These are phyloP conservation scores for Blastobotrys terrestris DNA, from an alignment of 805 yeast species.

Conservation along the genomic window DNA sequence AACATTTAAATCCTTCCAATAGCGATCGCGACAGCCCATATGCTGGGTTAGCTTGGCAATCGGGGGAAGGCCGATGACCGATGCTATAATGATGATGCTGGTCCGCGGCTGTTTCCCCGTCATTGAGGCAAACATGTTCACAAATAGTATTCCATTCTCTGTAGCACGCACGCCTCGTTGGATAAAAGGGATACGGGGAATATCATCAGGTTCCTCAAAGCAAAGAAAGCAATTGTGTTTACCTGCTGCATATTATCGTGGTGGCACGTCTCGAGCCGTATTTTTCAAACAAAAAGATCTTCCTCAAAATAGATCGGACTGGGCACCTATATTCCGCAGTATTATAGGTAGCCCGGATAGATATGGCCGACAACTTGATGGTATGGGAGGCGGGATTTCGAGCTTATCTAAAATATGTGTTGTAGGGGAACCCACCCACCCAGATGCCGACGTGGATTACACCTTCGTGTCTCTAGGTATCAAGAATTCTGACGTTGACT, in stretches of 20 bases:
- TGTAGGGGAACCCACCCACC: conserved; percentile 2
- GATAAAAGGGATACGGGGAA: background rate
- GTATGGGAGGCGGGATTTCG: conserved; percentile 11
- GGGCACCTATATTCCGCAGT: background rate
- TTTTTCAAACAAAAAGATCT: background rate
- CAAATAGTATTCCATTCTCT: too few species aligned
- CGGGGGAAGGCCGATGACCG: too few species aligned
- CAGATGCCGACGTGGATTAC: conserved; percentile 11
- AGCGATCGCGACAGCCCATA: too few species aligned
- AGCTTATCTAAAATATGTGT: conserved; percentile 12
- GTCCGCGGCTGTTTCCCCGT: too few species aligned
- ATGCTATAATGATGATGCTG: too few species aligned
- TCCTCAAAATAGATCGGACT: background rate
- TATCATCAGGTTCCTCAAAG: background rate
- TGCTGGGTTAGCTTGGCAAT: too few species aligned
- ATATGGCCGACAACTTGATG: conserved; percentile 10
- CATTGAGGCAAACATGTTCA: too few species aligned
- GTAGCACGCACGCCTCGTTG: too few species aligned
- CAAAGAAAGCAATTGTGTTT: background rate
- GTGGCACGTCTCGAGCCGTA: background rate
- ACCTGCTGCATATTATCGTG: background rate
- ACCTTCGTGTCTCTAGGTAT: conserved; percentile 12
- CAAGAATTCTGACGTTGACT: conserved; percentile 7
- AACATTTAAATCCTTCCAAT: too few species aligned
- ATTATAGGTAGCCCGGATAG: background rate